Percentiles rank a stretch among this genome's conserved stretches.
phyloP scores from a whole-genome alignment of 1,284 basidiomycete species.

The Blastosporella zonata region DNA sequence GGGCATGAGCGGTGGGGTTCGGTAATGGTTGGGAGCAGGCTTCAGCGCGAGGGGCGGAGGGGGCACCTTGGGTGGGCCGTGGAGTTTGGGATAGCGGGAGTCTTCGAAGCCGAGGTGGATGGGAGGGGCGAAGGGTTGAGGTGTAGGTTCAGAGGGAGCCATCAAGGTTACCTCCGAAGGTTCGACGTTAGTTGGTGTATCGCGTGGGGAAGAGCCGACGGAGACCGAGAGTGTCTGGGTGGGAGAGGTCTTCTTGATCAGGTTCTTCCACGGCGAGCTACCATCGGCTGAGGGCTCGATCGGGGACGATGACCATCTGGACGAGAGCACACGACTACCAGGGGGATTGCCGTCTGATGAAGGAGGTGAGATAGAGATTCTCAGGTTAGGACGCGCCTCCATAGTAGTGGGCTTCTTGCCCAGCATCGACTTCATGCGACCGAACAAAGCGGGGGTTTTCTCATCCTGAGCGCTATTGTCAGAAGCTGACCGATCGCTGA shows the following conservation, averaged over 20 bases:
- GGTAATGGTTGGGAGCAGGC: slow-evolving; percentile 16
- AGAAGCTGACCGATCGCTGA: slow-evolving; percentile 11
- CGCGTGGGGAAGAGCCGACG: slow-evolving; percentile 18
- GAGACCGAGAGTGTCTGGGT: slow-evolving; percentile 22
- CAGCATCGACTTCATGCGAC: slow-evolving; percentile 27
- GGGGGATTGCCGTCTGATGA: slow-evolving; percentile 19
- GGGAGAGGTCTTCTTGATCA: slow-evolving; percentile 16
- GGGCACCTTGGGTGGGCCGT: slow-evolving; percentile 18
- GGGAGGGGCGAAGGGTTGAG: slow-evolving; percentile 44
- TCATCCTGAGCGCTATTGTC: slow-evolving; percentile 15
- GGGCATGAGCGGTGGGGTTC: slow-evolving; percentile 23
- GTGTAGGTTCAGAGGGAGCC: slow-evolving; percentile 4
- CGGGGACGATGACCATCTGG: slow-evolving; percentile 33
- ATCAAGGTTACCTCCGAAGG: slow-evolving; percentile 16
- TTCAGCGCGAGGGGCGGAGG: slow-evolving; percentile 18
- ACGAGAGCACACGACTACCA: slow-evolving; percentile 23
- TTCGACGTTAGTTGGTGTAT: slow-evolving; percentile 23
- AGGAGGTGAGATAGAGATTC: slow-evolving; percentile 41
- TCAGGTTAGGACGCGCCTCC: slow-evolving; percentile 35
- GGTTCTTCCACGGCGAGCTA: slow-evolving; percentile 10
- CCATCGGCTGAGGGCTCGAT: slow-evolving; percentile 4
- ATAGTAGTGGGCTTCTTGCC: slow-evolving; percentile 27
- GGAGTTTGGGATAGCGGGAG: slow-evolving; percentile 25
- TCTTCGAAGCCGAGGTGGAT: slow-evolving; percentile 51
- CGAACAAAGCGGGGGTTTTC: slow-evolving; percentile 30